Conservation (phyloP, 176 grass and related monocot genomes). For the Ananas comosus region DNA sequence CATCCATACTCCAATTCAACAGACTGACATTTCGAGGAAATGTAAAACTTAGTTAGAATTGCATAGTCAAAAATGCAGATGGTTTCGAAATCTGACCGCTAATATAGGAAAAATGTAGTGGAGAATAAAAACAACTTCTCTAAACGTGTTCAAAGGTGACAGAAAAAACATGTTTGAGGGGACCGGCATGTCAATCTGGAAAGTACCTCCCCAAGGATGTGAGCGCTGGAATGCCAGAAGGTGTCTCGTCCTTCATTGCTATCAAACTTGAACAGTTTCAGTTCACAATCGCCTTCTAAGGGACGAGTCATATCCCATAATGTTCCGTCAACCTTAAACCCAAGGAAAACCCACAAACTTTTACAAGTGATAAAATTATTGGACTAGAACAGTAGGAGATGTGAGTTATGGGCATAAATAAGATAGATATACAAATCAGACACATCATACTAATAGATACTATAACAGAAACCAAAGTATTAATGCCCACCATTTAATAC, state of each 20-base stretch:
- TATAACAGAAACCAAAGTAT: not conserved
- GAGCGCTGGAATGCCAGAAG: slow-evolving; percentile 98
- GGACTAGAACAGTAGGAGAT: not conserved
- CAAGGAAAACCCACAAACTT: not conserved
- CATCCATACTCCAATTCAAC: slow-evolving; percentile 88
- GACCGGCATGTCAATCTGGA: not conserved
- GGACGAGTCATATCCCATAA: slow-evolving; percentile 96
- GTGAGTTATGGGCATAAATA: no score
- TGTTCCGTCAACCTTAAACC: slow-evolving; percentile 47
- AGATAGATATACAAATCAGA: no score
- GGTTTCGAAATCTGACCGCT: slow-evolving; percentile 3
- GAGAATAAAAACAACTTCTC: not conserved
- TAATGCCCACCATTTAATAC: not conserved
- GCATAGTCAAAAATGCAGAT: not conserved
- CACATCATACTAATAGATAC: no score
- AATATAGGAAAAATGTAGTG: slow-evolving; percentile 1
- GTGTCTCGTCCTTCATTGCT: slow-evolving; percentile 88
- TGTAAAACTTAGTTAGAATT: not conserved
- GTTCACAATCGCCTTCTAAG: slow-evolving; percentile 62
- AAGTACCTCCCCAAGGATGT: slow-evolving; percentile 91
- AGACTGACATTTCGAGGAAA: slow-evolving; percentile 29
- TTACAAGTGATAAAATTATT: not conserved
- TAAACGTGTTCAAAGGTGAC: not conserved
- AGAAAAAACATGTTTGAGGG: not conserved
- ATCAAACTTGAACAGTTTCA: slow-evolving; percentile 92